Conservation (phyloP, 768 basidiomycete genomes). For the Lentinula sp. region DNA sequence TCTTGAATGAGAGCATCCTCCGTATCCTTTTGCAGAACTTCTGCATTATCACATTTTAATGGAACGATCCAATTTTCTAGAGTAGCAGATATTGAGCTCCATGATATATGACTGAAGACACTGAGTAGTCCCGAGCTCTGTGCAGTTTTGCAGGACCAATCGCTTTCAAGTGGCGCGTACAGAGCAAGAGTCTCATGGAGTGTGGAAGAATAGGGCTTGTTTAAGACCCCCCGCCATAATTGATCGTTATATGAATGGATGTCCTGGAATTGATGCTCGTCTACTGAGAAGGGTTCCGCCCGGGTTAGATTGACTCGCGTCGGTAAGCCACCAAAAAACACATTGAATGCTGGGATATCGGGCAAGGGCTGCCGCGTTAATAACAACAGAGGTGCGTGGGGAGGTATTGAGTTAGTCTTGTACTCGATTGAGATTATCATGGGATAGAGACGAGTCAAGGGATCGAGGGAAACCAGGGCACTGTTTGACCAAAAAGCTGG, state of each 20-base stretch:
- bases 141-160: conserved; percentile 28
- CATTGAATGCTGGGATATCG: conserved; percentile 41
- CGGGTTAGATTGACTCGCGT: conserved; percentile 36
- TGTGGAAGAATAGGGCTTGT: conserved; percentile 60
- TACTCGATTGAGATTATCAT: conserved; percentile 39
- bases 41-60: conserved; percentile 31
- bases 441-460: conserved; percentile 43
- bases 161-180: conserved; percentile 49
- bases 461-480: conserved; percentile 14
- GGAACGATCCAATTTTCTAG: conserved; percentile 46
- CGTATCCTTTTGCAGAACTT: conserved; percentile 37
- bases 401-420: conserved; percentile 19
- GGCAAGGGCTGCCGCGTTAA: conserved; percentile 68
- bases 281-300: conserved; percentile 43
- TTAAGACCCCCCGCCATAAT: conserved; percentile 53
- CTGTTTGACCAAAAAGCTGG: conserved; percentile 66
- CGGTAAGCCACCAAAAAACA: conserved; percentile 52
- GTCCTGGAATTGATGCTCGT: conserved; percentile 35
- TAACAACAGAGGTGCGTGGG: conserved; percentile 56
- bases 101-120: conserved; percentile 47
- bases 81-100: conserved; percentile 53
- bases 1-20: conserved; percentile 71
- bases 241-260: conserved; percentile 61
- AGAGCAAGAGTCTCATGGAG: conserved; percentile 56
- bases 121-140: conserved; percentile 23